A percentile compares a stretch with the other conserved stretches of the same genome.
Evolutionary conservation across 2,329 filamentous ascomycete species (phyloP).

Genomic region (Sporothrix dimorphospora): DNA sequence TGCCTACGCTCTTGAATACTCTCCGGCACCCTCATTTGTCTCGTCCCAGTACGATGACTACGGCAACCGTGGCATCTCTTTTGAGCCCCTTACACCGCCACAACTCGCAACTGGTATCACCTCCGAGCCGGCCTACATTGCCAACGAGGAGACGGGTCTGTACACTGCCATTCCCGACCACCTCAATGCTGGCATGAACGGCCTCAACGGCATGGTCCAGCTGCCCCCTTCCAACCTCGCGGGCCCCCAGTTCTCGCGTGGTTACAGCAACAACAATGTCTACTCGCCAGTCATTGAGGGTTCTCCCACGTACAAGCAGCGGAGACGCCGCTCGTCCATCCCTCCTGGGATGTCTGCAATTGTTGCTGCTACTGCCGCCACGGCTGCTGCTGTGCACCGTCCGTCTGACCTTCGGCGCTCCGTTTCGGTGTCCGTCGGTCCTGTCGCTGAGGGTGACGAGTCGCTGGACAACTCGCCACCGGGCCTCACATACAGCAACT

Average conservation of each 20-base stretch:
- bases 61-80: constrained; percentile 93
- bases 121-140: constrained; percentile 92
- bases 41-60: constrained; percentile 99
- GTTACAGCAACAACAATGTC: constrained; percentile 74
- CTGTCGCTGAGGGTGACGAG: constrained; percentile 79
- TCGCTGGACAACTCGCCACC: constrained; percentile 77
- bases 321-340: constrained; percentile 89
- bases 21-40: constrained; percentile 93
- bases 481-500: constrained; percentile 72
- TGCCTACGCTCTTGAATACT: constrained; percentile 92
- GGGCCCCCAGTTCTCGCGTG: constrained; percentile 76
- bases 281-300: constrained; percentile 92
- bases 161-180: constrained; percentile 95
- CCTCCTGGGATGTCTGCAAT: constrained; percentile 74
- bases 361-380: constrained; percentile 60
- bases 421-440: constrained; percentile 83
- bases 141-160: constrained; percentile 94
- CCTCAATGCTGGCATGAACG: constrained; percentile 68
- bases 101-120: constrained; percentile 83
- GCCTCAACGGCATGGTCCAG: constrained; percentile 87
- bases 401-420: constrained; percentile 91
- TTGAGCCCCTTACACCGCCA: constrained; percentile 93
- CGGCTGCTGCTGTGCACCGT: constrained; percentile 60
- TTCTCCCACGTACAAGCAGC: constrained; percentile 98
- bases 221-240: constrained; percentile 83